Percentiles rank a stretch among this genome's conserved stretches.
Conservation (phyloP, 2,329 filamentous ascomycete species). For the Orbilia ellipsospora region DNA sequence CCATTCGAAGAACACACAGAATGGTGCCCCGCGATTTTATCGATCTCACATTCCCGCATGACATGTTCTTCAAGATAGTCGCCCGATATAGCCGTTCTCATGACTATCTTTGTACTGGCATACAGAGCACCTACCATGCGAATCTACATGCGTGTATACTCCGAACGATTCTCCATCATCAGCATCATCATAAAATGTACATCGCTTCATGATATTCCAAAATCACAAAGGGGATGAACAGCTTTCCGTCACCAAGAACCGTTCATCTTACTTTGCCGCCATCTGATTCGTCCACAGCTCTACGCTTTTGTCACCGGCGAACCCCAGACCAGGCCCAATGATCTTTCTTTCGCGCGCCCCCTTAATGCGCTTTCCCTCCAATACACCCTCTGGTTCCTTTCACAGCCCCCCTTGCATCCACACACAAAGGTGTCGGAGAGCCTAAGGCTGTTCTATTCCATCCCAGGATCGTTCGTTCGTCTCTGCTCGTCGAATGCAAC, state of each 20-base stretch:
- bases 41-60: too few relatives aligned
- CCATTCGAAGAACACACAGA: too few relatives aligned
- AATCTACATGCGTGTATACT: too few relatives aligned
- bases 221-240: not conserved
- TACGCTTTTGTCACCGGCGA: conserved; percentile 40
- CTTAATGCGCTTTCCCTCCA: conserved; percentile 41
- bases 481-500: conserved; percentile 11
- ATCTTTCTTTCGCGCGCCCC: conserved; percentile 12
- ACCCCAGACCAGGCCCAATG: conserved; percentile 25
- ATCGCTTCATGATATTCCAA: not conserved
- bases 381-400: conserved; percentile 22
- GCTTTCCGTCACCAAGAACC: too few relatives aligned
- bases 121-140: too few relatives aligned
- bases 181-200: too few relatives aligned
- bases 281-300: conserved; percentile 21
- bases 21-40: too few relatives aligned
- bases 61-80: too few relatives aligned
- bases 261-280: not conserved
- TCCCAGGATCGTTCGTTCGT: not conserved
- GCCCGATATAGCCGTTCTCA: too few relatives aligned
- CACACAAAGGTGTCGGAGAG: not conserved
- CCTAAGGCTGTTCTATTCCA: not conserved
- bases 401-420: conserved; percentile 22
- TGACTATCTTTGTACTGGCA: too few relatives aligned
- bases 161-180: too few relatives aligned